Percentiles rank a stretch among this genome's conserved stretches.
phyloP scores from a whole-genome alignment of 495 filamentous ascomycete genomes.

The Glutinoglossum americanum region DNA sequence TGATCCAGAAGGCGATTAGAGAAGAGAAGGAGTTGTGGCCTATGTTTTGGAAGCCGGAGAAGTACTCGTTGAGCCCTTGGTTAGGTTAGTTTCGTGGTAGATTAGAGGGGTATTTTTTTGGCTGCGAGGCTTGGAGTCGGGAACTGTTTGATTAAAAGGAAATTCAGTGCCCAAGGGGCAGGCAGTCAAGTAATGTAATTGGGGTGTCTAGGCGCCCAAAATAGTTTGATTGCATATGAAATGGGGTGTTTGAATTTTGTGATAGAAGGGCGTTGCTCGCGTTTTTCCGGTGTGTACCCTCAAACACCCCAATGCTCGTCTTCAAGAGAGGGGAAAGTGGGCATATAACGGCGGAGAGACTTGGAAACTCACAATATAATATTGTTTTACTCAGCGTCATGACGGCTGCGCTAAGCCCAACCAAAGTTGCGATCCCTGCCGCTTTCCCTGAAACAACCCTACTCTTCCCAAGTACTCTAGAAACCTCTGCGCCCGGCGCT shows the following conservation, averaged over 20 bases:
- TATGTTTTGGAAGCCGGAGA: conserved; percentile 55
- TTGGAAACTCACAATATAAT: conserved; percentile 48
- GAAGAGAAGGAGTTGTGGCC: conserved; percentile 43
- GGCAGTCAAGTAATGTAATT: not conserved
- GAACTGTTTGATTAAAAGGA: not conserved
- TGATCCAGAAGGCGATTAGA: conserved; percentile 48
- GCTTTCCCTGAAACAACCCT: conserved; percentile 32
- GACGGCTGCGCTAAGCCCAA: conserved; percentile 44
- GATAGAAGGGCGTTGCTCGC: not conserved
- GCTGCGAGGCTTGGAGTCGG: too few species aligned
- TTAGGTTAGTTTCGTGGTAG: not conserved
- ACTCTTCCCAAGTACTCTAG: conserved; percentile 25
- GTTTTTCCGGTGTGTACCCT: not conserved
- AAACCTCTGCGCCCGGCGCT: conserved; percentile 13
- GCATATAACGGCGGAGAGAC: too few species aligned
- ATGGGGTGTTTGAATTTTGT: not conserved
- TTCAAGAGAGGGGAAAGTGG: not conserved
- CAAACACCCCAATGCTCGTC: not conserved
- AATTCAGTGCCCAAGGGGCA: not conserved
- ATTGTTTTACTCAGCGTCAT: conserved; percentile 81
- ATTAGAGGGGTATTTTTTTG: not conserved
- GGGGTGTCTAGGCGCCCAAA: too few species aligned
- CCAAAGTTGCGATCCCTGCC: conserved; percentile 40
- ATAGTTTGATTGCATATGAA: too few species aligned
- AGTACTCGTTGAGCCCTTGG: conserved; percentile 55